Conservation (phyloP, 2,329 filamentous ascomycete species). For the Penicillium hordei region DNA sequence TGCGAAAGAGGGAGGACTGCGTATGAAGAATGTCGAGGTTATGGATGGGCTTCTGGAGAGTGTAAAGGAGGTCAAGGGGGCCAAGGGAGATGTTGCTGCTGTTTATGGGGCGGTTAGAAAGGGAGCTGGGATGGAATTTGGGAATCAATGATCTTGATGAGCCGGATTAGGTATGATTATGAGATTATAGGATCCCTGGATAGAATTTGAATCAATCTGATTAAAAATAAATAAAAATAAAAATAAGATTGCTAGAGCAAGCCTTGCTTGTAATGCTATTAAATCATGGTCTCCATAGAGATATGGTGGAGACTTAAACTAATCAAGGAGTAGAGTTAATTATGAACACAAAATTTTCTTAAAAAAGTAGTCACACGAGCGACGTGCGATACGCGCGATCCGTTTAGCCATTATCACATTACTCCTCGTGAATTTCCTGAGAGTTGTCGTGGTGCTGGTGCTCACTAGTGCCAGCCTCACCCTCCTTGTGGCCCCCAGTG, state of each 20-base stretch:
- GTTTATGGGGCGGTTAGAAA: constrained; percentile 79
- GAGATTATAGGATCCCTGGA: background rate
- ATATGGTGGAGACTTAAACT: constrained; percentile 10
- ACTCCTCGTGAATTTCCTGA: constrained; percentile 13
- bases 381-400: background rate
- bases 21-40: constrained; percentile 64
- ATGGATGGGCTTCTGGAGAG: constrained; percentile 67
- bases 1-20: constrained; percentile 62
- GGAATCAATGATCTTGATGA: constrained; percentile 52
- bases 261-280: constrained; percentile 3
- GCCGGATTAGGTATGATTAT: background rate
- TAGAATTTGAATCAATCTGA: background rate
- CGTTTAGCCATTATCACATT: constrained; percentile 5
- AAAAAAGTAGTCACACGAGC: constrained; percentile 3
- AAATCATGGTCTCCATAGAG: constrained; percentile 9
- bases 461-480: constrained; percentile 19
- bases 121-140: constrained; percentile 72
- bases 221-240: no score
- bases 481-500: constrained; percentile 18
- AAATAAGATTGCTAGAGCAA: background rate
- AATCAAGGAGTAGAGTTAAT: constrained; percentile 16
- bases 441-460: constrained; percentile 23
- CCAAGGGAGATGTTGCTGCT: constrained; percentile 73
- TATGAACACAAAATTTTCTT: constrained; percentile 17
- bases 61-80: constrained; percentile 68